Percentiles rank a stretch among this genome's conserved stretches.
phyloP scores from a whole-genome alignment of 768 basidiomycete genomes.

The Baorangia bicolor region DNA sequence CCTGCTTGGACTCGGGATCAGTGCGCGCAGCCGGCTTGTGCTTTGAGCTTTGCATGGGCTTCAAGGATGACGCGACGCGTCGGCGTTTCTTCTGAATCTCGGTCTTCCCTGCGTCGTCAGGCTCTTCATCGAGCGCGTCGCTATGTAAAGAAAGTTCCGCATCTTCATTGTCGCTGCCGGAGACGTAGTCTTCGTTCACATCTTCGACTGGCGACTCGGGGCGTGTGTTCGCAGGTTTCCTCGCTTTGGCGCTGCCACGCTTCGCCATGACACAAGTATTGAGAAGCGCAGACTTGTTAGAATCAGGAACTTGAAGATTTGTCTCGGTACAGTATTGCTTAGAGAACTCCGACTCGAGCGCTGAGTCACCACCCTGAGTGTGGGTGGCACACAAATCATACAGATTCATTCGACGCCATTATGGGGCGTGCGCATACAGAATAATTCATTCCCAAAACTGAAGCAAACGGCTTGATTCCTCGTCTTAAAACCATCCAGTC shows the following conservation, averaged over 20 bases:
- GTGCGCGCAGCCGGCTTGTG: not conserved
- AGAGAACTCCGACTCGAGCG: too few species aligned
- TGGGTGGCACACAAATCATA: not conserved
- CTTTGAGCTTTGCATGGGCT: conserved; percentile 24
- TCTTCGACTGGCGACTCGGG: conserved; percentile 7
- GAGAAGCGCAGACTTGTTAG: not conserved
- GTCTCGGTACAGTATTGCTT: not conserved
- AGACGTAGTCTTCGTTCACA: conserved; percentile 11
- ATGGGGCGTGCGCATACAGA: not conserved
- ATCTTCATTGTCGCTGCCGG: conserved; percentile 15
- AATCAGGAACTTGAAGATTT: not conserved
- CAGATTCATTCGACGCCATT: not conserved
- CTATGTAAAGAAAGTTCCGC: conserved; percentile 34
- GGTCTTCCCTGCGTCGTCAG: conserved; percentile 17
- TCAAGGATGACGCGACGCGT: conserved; percentile 26
- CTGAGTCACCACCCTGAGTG: too few species aligned
- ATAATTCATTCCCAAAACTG: not conserved
- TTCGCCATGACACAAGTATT: conserved; percentile 15
- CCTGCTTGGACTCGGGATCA: conserved; percentile 24
- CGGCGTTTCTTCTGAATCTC: conserved; percentile 19
- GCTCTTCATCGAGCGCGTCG: conserved; percentile 46
- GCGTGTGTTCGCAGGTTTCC: not conserved
- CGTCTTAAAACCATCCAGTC: not conserved
- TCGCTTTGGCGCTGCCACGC: conserved; percentile 8
- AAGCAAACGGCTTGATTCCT: too few species aligned